Evolutionary conservation across 1,284 basidiomycete genomes (phyloP).

Genomic region (Irpex sp.): DNA sequence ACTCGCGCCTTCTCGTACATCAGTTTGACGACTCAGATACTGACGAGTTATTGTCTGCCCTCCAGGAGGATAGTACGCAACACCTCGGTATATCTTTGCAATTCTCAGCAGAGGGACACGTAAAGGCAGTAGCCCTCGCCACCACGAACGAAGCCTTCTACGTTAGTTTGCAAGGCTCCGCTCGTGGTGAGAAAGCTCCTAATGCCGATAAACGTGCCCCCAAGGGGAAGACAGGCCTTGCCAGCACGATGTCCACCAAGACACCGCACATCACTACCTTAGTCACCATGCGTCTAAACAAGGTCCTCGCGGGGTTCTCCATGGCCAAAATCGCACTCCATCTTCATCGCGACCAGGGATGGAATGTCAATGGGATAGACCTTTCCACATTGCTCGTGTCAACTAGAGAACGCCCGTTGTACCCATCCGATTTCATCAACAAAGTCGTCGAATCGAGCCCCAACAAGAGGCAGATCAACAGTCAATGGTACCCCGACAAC

Average conservation of each 20-base stretch:
- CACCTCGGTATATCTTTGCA: slow-evolving; percentile 4
- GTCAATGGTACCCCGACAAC: slow-evolving; percentile 4
- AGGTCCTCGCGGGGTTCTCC: slow-evolving; percentile 4
- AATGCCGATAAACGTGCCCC: not conserved
- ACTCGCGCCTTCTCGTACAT: not conserved
- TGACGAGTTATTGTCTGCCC: not conserved
- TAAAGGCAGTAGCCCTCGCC: slow-evolving; percentile 1
- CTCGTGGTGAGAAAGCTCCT: not conserved
- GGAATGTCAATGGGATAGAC: slow-evolving; percentile 4
- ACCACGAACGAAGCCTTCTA: slow-evolving; percentile 1
- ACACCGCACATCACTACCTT: not conserved
- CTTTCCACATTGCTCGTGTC: slow-evolving; percentile 1
- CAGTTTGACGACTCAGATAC: not conserved
- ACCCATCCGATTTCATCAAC: slow-evolving; percentile 2
- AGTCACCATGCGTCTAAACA: not conserved
- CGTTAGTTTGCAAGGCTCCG: not conserved
- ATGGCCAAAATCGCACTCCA: slow-evolving; percentile 9
- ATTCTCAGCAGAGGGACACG: not conserved
- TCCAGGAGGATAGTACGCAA: not conserved
- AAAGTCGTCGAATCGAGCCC: not conserved
- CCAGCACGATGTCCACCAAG: not conserved
- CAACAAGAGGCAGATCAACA: not conserved
- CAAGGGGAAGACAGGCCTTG: not conserved
- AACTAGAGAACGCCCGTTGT: not conserved
- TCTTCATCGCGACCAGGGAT: slow-evolving; percentile 3